Evolutionary conservation across 805 yeast species (phyloP), one percentile per base, ranked within the genome.

Genomic region (Lipomyces kockii): DNA sequence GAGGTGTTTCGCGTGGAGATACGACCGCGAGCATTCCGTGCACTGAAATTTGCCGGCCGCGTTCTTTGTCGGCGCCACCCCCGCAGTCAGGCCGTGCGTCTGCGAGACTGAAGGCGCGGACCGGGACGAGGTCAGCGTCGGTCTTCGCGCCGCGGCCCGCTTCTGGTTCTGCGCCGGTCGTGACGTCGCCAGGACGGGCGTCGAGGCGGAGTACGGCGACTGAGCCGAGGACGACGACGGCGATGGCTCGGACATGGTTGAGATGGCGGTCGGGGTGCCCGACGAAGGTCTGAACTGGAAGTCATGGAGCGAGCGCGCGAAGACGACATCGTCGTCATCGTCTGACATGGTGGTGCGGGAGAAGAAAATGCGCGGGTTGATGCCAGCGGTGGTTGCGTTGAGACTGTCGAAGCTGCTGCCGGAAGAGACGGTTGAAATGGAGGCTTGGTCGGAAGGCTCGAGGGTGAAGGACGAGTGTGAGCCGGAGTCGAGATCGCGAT

Each of bases 1-100:
- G 71, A 91, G 82, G 78, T 91, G 97, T 74, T 91, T 95, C 12
- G 91, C 86, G 62, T 74, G 76, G 49, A 72, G 70, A 57, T 76
- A 76, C 8, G 76, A 59, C 39, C 73, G 64, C 32, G 67, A 65
- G 61, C 78, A 76, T 59, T 62, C 64, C 34, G 63, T 63, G 69
- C 78, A 76, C 49, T 62, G 68, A 67, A 64, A 74, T 64, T 74
- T 74, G 58, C 77, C 97, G 87, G 76, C 77, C 87, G 68, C 80
- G 86, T 78, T 79, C 89, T 67, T 67, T 2, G 69, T 65, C 20
- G 68, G 63, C 20, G 60, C 68, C 43, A 35, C 97, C 87, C 75
- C 77, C 88, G 65, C 80, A 86, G 77, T 78, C 89, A 17, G 35
- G 29, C 55, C 60, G 22, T 65, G 63, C 12, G 65, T 60, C 37